Evolutionary conservation across 2,329 filamentous ascomycete species (phyloP).

Genomic region (Pseudopithomyces maydicus): DNA sequence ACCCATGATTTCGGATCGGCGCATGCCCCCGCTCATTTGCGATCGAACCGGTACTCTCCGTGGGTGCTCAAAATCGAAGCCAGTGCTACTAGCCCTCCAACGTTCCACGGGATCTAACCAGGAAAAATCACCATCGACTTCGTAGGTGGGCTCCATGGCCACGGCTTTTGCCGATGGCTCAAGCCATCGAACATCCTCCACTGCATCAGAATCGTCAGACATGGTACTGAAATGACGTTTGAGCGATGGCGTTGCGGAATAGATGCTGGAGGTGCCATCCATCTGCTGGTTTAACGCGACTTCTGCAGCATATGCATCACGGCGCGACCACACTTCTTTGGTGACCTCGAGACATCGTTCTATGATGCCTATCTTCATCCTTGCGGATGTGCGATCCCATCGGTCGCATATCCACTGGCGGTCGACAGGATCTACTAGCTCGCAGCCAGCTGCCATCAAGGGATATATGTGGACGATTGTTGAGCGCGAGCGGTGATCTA

Average conservation of each 20-base stretch:
- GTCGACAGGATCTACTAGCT: conserved; percentile 64
- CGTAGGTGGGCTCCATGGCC: conserved; percentile 17
- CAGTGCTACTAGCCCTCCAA: conserved; percentile 13
- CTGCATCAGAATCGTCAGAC: conserved; percentile 18
- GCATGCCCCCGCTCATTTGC: conserved; percentile 34
- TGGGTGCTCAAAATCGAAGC: conserved; percentile 17
- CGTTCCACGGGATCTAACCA: conserved; percentile 28
- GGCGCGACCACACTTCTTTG: conserved; percentile 68
- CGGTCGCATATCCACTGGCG: conserved; percentile 67
- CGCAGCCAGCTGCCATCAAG: conserved; percentile 69
- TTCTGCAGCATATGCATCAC: conserved; percentile 58
- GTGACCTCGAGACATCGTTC: conserved; percentile 69
- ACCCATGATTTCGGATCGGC: conserved; percentile 13
- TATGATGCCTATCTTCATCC: conserved; percentile 71
- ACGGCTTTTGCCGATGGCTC: conserved; percentile 29
- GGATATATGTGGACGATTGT: conserved; percentile 74
- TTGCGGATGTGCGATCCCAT: conserved; percentile 64
- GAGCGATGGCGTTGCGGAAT: conserved; percentile 14
- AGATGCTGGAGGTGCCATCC: conserved; percentile 11
- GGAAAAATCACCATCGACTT: conserved; percentile 17
- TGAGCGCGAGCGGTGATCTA: conserved; percentile 65
- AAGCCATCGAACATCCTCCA: conserved; percentile 21
- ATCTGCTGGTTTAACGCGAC: neutral
- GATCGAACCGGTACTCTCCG: conserved; percentile 20
- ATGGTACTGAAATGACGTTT: conserved; percentile 31